These are phyloP conservation scores for Rhynchosporium secalis DNA, from an alignment of 2,329 filamentous ascomycete genomes.

Conservation along the genomic window DNA sequence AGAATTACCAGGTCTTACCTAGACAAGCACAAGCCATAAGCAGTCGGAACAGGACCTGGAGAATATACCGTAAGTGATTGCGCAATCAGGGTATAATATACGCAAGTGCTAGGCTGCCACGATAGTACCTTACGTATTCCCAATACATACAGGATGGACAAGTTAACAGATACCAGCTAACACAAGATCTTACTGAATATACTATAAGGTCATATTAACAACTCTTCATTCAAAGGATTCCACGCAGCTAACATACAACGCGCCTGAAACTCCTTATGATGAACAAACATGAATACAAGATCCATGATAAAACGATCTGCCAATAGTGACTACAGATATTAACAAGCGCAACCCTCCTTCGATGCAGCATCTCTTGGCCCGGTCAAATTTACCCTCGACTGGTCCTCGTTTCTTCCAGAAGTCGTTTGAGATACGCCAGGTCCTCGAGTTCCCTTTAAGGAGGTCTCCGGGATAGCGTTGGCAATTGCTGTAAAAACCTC, in stretches of 20 bases:
- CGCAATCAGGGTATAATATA: no score
- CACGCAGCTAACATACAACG: constrained; percentile 14
- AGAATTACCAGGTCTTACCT: no score
- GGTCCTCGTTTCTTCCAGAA: constrained; percentile 63
- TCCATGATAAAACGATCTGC: constrained; percentile 20
- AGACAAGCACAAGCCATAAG: no score
- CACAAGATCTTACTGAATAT: no score
- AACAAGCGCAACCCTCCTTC: constrained; percentile 93
- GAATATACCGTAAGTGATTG: no score
- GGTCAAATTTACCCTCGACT: constrained; percentile 77
- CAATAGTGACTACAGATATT: constrained; percentile 17
- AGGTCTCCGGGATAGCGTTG: constrained; percentile 96
- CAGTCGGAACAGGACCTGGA: no score
- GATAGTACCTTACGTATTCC: no score
- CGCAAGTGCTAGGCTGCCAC: no score
- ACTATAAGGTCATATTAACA: no score
- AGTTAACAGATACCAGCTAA: no score
- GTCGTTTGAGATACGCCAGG: constrained; percentile 57
- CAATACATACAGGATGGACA: no score
- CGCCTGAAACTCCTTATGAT: constrained; percentile 28
- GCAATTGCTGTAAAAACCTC: constrained; percentile 98
- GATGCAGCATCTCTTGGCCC: constrained; percentile 71
- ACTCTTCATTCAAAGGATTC: no score
- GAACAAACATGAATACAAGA: constrained; percentile 24
- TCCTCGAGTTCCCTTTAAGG: constrained; percentile 84